Evolutionary conservation across 306 rosid species (phyloP).

Genomic region (Medicago arabica): DNA sequence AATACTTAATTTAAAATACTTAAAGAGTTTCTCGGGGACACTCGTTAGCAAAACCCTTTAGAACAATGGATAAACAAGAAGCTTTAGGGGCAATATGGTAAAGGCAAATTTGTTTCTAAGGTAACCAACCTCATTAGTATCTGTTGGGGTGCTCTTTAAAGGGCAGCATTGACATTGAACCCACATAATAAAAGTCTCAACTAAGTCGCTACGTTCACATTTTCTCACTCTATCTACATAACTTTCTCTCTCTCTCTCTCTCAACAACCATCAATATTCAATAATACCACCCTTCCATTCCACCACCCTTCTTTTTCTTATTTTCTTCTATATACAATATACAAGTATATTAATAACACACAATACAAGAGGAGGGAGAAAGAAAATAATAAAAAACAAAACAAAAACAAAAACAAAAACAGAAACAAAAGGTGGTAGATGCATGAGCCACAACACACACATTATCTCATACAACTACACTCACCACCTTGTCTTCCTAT

Average conservation of each 20-base stretch:
- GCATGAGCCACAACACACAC: slow-evolving; percentile 78
- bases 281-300: slow-evolving; percentile 51
- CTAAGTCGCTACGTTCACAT: slow-evolving; percentile 43
- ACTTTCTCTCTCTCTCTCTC: slow-evolving; percentile 48
- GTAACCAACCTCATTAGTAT: slow-evolving; percentile 32
- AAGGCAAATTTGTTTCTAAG: neutral
- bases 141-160: slow-evolving; percentile 19
- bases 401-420: neutral
- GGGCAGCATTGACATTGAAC: slow-evolving; percentile 63
- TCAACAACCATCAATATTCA: slow-evolving; percentile 42
- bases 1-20: too few species aligned
- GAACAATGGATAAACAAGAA: neutral
- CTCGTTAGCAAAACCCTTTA: too few species aligned
- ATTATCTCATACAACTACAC: slow-evolving; percentile 46
- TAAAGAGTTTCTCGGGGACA: too few species aligned
- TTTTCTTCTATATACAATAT: slow-evolving; percentile 14
- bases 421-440: slow-evolving; percentile 88
- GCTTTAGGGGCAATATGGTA: slow-evolving; percentile 47
- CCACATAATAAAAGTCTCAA: slow-evolving; percentile 37
- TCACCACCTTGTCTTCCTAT: slow-evolving; percentile 64
- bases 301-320: slow-evolving; percentile 46
- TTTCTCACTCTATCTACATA: slow-evolving; percentile 31
- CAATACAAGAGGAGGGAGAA: slow-evolving; percentile 29
- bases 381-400: neutral
- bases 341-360: neutral